Evolutionary conservation across 306 rosid species (phyloP).

Genomic region (Prunus davidiana): DNA sequence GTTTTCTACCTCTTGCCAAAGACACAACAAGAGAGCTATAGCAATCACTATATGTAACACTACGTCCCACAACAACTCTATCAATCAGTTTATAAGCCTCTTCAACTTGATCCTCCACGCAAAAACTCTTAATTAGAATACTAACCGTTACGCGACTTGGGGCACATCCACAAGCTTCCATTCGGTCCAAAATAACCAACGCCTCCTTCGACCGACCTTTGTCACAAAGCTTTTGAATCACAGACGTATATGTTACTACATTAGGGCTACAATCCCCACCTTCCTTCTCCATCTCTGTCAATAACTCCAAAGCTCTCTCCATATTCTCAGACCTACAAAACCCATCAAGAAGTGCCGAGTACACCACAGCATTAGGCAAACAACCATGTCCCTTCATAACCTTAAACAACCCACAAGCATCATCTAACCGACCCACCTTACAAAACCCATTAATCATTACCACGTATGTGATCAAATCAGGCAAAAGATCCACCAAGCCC

Average conservation of each 20-base stretch:
- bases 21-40: slow-evolving; percentile 65
- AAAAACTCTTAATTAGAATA: slow-evolving; percentile 47
- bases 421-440: slow-evolving; percentile 57
- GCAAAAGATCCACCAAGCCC: slow-evolving; percentile 44
- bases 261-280: slow-evolving; percentile 58
- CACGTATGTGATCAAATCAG: slow-evolving; percentile 67
- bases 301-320: slow-evolving; percentile 59
- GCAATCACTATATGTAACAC: slow-evolving; percentile 58
- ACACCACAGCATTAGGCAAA: slow-evolving; percentile 57
- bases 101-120: slow-evolving; percentile 42
- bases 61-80: slow-evolving; percentile 43
- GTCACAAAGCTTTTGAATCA: slow-evolving; percentile 68
- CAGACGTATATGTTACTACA: slow-evolving; percentile 68
- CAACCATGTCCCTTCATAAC: slow-evolving; percentile 63
- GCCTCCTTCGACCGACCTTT: slow-evolving; percentile 55
- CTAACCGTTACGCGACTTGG: slow-evolving; percentile 67
- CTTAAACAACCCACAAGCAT: slow-evolving; percentile 53
- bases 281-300: slow-evolving; percentile 74
- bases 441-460: slow-evolving; percentile 69
- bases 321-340: slow-evolving; percentile 43
- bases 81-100: slow-evolving; percentile 62
- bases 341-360: slow-evolving; percentile 62
- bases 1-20: slow-evolving; percentile 41
- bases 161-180: slow-evolving; percentile 60
- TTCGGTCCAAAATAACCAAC: slow-evolving; percentile 55